These are phyloP conservation scores for Melastoma malabathricum DNA, from an alignment of 345 rosid species.

Conservation along the genomic window DNA sequence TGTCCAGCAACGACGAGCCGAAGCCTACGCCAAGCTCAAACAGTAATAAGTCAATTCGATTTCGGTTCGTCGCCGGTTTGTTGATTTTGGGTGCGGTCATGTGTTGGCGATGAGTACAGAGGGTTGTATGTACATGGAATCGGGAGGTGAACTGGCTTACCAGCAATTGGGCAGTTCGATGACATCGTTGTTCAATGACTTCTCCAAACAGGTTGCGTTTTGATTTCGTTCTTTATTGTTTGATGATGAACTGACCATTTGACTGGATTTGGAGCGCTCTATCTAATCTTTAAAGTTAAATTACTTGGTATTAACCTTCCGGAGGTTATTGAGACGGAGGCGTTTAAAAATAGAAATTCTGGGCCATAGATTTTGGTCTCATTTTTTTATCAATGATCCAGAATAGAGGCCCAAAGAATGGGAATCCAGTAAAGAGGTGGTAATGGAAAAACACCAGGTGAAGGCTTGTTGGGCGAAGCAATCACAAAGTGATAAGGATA, in stretches of 20 bases:
- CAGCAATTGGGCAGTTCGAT: conserved; percentile 74
- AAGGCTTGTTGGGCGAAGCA: no score
- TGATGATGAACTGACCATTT: neutral
- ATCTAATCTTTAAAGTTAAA: neutral
- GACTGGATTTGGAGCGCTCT: neutral
- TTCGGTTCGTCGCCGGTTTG: neutral
- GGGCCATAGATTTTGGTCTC: no score
- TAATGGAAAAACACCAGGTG: no score
- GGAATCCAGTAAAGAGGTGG: no score
- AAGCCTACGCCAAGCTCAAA: conserved; percentile 71
- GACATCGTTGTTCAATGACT: conserved; percentile 66
- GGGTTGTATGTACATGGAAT: conserved; percentile 63
- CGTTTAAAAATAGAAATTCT: no score
- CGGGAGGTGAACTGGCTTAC: conserved; percentile 66
- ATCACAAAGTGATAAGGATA: no score
- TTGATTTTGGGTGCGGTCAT: no score
- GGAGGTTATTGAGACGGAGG: conserved; percentile 70
- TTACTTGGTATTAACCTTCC: neutral
- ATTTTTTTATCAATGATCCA: no score
- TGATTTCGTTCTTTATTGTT: neutral
- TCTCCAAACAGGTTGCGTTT: conserved; percentile 64
- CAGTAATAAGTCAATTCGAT: conserved; percentile 18
- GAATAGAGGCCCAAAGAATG: no score
- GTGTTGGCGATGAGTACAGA: conserved; percentile 18
- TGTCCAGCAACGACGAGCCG: conserved; percentile 79